Percentiles rank a stretch among this genome's conserved stretches.
These are phyloP conservation scores for Pythium myriotylum DNA, from an alignment of 352 stramenopile species.

Conservation along the genomic window DNA sequence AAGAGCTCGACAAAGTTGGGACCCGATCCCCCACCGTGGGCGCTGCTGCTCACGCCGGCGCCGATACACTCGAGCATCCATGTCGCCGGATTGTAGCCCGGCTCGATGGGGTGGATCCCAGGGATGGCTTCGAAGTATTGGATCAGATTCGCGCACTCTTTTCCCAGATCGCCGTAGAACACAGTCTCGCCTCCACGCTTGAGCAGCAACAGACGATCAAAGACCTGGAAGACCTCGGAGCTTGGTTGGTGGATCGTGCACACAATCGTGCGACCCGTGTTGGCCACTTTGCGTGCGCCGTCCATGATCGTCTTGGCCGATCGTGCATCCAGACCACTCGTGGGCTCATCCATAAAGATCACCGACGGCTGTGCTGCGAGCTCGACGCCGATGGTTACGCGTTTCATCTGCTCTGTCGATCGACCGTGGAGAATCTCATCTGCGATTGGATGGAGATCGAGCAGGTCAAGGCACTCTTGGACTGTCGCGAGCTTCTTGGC, in stretches of 20 bases:
- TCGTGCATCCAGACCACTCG: constrained; percentile 23
- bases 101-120: not conserved
- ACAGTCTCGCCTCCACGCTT: constrained; percentile 56
- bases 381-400: constrained; percentile 36
- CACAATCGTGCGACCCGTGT: constrained; percentile 81
- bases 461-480: constrained; percentile 72
- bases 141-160: constrained; percentile 6
- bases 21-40: not conserved
- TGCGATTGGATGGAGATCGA: constrained; percentile 54
- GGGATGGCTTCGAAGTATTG: constrained; percentile 6
- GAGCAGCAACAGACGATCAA: constrained; percentile 66
- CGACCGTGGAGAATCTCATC: constrained; percentile 21
- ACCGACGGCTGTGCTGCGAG: constrained; percentile 30
- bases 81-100: constrained; percentile 44
- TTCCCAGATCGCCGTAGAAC: constrained; percentile 10
- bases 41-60: constrained; percentile 38
- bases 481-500: constrained; percentile 24
- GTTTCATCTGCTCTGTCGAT: constrained; percentile 34
- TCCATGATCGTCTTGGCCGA: constrained; percentile 47
- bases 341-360: constrained; percentile 35
- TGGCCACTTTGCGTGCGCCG: constrained; percentile 70
- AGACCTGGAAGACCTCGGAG: constrained; percentile 19
- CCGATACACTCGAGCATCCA: constrained; percentile 46
- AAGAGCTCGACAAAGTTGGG: constrained; percentile 19
- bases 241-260: constrained; percentile 33